Evolutionary conservation across 352 stramenopile species (phyloP), one percentile per base, ranked within the genome.

Genomic region (Peronospora belbahrii): DNA sequence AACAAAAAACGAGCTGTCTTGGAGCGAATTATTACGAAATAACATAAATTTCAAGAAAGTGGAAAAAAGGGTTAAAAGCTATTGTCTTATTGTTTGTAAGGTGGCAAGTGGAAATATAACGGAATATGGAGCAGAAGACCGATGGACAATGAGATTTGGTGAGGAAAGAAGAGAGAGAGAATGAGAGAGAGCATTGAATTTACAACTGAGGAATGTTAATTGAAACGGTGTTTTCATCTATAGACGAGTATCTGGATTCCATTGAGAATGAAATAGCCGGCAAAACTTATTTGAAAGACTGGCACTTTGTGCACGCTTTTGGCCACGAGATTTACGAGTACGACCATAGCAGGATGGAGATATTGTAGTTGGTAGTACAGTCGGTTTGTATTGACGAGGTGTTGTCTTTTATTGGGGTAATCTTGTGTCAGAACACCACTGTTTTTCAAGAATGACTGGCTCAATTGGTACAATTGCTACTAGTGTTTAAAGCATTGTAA

Each of bases 361-460:
- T n/a, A n/a, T n/a, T n/a, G n/a, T n/a, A n/a, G n/a, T n/a, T n/a
- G n/a, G n/a, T n/a, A n/a, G n/a, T n/a, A n/a, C 4, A 27, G 23
- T 27, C 5, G 1, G 23, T 7, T 10, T 2, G 23, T n/a, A 14
- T 24, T 56, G 25, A 61, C 43, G 8, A 44, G 18, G 48, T 17
- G 17, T 59, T 32, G 13, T 8, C 28, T 35, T 42, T 56, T 76
- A n/a, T n/a, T n/a, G n/a, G n/a, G n/a, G n/a, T n/a, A n/a, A n/a
- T n/a, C n/a, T n/a, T n/a, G n/a, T n/a, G n/a, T n/a, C 61, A 92
- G 71, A 13, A 95, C 83, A 2, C 89, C 89, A 0, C 45, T 36
- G 2, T 92, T 86, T 56, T 97, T 97, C 52, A 47, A 67, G 33
- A 79, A 96, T 18, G 88, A 97, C 59, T 97, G 89, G 88, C 67